These are phyloP conservation scores for Podochytrium sp. DNA, from an alignment of 192 early-diverging fungal species.

Conservation along the genomic window DNA sequence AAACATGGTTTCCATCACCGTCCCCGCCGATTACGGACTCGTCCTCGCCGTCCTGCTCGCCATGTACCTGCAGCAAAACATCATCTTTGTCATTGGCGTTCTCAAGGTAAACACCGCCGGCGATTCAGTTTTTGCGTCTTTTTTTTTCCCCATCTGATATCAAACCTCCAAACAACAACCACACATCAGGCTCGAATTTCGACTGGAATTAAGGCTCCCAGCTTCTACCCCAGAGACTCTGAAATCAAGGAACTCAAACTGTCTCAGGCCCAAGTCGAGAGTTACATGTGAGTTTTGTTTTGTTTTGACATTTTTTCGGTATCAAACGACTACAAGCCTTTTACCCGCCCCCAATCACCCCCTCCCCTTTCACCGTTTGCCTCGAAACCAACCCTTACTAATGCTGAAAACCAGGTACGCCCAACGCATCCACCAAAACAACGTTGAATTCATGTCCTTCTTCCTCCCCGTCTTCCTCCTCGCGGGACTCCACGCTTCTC, in stretches of 20 bases:
- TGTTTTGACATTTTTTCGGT: too few species aligned
- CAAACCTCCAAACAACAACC: neutral
- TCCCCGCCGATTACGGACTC: conserved; percentile 19
- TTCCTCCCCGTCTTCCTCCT: conserved; percentile 22
- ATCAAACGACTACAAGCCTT: too few species aligned
- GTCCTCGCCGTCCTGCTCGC: conserved; percentile 1
- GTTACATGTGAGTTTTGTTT: too few species aligned
- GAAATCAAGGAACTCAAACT: conserved; percentile 30
- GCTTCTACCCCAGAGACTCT: conserved; percentile 22
- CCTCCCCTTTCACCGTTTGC: too few species aligned
- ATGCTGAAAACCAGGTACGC: conserved; percentile 19
- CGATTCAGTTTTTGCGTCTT: too few species aligned
- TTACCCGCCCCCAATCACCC: too few species aligned
- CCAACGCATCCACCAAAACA: conserved; percentile 28
- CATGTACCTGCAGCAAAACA: conserved; percentile 28
- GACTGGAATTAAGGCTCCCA: conserved; percentile 24
- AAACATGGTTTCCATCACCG: neutral
- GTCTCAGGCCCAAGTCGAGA: conserved; percentile 5
- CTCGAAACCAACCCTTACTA: too few species aligned
- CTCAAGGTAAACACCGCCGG: too few species aligned
- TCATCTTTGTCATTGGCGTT: conserved; percentile 17
- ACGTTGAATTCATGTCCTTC: conserved; percentile 27
- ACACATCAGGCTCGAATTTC: neutral
- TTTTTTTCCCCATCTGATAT: neutral
- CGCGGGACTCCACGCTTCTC: conserved; percentile 8